These are phyloP conservation scores for Claviceps humidiphila DNA, from an alignment of 2,329 filamentous ascomycete genomes.

Conservation along the genomic window DNA sequence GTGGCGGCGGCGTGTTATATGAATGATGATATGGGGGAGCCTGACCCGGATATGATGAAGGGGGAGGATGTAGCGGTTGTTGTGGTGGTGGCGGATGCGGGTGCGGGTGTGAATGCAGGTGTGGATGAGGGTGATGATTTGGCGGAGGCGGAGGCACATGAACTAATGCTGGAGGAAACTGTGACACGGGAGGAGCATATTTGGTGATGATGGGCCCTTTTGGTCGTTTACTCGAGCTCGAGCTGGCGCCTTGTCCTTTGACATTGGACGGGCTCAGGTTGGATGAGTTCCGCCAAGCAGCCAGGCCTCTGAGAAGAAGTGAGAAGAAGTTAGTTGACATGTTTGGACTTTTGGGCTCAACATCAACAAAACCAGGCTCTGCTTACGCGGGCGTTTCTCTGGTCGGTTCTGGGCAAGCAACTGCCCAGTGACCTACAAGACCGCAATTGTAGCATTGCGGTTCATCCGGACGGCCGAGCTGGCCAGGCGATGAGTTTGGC, in stretches of 20 bases:
- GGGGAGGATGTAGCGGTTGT: slow-evolving; percentile 2
- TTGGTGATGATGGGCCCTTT: slow-evolving; percentile 24
- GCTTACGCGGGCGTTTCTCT: slow-evolving; percentile 38
- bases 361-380: background rate
- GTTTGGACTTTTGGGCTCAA: background rate
- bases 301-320: slow-evolving; percentile 18
- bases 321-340: slow-evolving; percentile 7
- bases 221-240: slow-evolving; percentile 16
- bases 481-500: slow-evolving; percentile 16
- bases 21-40: slow-evolving; percentile 14
- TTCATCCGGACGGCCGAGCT: slow-evolving; percentile 20
- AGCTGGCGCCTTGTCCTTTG: slow-evolving; percentile 16
- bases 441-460: slow-evolving; percentile 42
- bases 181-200: slow-evolving; percentile 17
- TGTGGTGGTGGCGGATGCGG: background rate
- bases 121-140: slow-evolving; percentile 7
- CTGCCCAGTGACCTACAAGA: slow-evolving; percentile 34
- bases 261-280: slow-evolving; percentile 12
- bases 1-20: slow-evolving; percentile 8
- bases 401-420: slow-evolving; percentile 39
- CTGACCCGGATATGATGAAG: slow-evolving; percentile 13
- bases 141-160: slow-evolving; percentile 14
- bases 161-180: slow-evolving; percentile 7
- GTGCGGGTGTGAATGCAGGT: slow-evolving; percentile 1
- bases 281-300: slow-evolving; percentile 23